These are phyloP conservation scores for Pyrenochaeta sp. DNA, from an alignment of 2,329 filamentous ascomycete genomes.

Conservation along the genomic window DNA sequence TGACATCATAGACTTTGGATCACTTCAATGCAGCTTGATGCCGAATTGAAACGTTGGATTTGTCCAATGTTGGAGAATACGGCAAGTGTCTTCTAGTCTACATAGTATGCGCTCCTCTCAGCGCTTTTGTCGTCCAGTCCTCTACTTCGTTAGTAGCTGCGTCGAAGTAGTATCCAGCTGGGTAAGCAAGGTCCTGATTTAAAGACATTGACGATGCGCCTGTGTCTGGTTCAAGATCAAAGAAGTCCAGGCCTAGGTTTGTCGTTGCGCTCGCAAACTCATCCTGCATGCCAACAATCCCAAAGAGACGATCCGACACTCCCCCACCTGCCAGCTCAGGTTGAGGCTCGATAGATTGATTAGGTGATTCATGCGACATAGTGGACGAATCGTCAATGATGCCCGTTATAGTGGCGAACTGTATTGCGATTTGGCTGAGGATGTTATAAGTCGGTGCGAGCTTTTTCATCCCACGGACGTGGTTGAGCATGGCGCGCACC, in stretches of 20 bases:
- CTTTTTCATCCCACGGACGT: conserved; percentile 22
- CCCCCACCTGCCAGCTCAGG: conserved; percentile 10
- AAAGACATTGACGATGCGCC: not conserved
- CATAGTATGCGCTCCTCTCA: conserved; percentile 25
- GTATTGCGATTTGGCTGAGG: conserved; percentile 29
- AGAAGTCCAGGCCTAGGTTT: conserved; percentile 31
- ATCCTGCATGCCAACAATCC: conserved; percentile 27
- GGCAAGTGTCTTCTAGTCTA: not conserved
- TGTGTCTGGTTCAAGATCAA: conserved; percentile 17
- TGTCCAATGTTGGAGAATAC: too few species aligned
- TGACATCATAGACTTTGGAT: conserved; percentile 18
- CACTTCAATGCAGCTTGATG: conserved; percentile 16
- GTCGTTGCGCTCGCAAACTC: conserved; percentile 31
- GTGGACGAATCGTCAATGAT: conserved; percentile 15
- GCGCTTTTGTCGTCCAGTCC: conserved; percentile 30
- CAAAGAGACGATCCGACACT: conserved; percentile 10
- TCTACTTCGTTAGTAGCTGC: conserved; percentile 16
- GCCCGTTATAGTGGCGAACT: conserved; percentile 35
- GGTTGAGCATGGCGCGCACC: conserved; percentile 27
- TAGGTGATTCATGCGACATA: not conserved
- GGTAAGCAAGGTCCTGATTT: conserved; percentile 10
- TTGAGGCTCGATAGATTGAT: conserved; percentile 5
- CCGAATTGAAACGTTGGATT: not conserved
- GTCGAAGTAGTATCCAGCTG: conserved; percentile 12
- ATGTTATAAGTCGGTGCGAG: conserved; percentile 32